Conservation (phyloP, 2,329 filamentous ascomycete species). For the Westerdykella sp. region DNA sequence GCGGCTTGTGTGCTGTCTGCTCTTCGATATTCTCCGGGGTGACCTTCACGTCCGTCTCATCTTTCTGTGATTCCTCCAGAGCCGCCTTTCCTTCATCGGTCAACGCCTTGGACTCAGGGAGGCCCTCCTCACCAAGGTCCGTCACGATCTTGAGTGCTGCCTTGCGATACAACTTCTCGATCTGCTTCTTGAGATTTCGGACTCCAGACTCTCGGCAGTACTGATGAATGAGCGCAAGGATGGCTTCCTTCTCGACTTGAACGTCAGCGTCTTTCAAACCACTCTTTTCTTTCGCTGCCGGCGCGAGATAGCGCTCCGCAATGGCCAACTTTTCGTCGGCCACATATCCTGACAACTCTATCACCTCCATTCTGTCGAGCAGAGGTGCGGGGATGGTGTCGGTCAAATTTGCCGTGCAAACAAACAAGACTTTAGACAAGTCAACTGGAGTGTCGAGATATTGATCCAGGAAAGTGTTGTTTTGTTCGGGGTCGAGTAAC, state of each 20-base stretch:
- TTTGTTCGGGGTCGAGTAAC: slow-evolving; percentile 92
- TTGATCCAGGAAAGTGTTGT: slow-evolving; percentile 93
- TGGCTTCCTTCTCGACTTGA: slow-evolving; percentile 75
- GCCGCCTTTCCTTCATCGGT: slow-evolving; percentile 82
- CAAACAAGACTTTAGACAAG: slow-evolving; percentile 93
- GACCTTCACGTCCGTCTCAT: slow-evolving; percentile 57
- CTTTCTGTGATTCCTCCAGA: slow-evolving; percentile 63
- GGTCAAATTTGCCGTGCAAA: slow-evolving; percentile 98
- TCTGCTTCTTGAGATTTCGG: slow-evolving; percentile 97
- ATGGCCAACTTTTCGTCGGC: slow-evolving; percentile 99
- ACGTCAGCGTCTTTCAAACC: slow-evolving; percentile 88
- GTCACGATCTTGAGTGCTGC: slow-evolving; percentile 95
- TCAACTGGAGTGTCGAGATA: slow-evolving; percentile 99
- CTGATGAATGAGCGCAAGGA: slow-evolving; percentile 95
- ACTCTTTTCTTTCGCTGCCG: slow-evolving; percentile 88
- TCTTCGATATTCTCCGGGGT: slow-evolving; percentile 52
- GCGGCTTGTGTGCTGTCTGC: slow-evolving; percentile 59
- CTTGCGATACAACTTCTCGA: slow-evolving; percentile 98
- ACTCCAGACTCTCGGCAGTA: slow-evolving; percentile 98
- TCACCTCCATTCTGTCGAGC: slow-evolving; percentile 95
- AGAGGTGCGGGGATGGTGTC: slow-evolving; percentile 94
- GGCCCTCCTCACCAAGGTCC: slow-evolving; percentile 77
- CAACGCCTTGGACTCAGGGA: slow-evolving; percentile 74
- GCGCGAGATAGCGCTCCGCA: slow-evolving; percentile 84
- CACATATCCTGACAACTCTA: slow-evolving; percentile 92